These are phyloP conservation scores for Lagenidium giganteum DNA, from an alignment of 352 stramenopile species.

Conservation along the genomic window DNA sequence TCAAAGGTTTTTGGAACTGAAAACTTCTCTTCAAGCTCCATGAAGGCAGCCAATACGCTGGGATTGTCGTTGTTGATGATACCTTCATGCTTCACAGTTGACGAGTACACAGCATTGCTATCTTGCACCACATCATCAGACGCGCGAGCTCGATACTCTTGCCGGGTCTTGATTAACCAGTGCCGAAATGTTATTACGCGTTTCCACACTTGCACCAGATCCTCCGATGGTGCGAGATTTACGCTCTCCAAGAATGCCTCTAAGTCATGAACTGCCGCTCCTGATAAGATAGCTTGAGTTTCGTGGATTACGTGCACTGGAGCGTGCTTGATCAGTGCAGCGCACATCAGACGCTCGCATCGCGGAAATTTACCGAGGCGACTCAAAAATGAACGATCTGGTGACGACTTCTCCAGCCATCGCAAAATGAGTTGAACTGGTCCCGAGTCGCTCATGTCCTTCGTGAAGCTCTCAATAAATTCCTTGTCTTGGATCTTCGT, in stretches of 20 bases:
- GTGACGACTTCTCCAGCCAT: conserved; percentile 71
- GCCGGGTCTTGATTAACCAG: conserved; percentile 77
- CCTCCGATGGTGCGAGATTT: conserved; percentile 64
- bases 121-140: conserved; percentile 25
- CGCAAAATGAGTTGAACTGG: conserved; percentile 52
- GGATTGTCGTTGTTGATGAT: not conserved
- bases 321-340: conserved; percentile 76
- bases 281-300: conserved; percentile 65
- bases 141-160: conserved; percentile 70
- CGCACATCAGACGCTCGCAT: conserved; percentile 67
- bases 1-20: conserved; percentile 64
- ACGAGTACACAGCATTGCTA: not conserved
- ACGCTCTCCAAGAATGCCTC: conserved; percentile 32
- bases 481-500: conserved; percentile 27
- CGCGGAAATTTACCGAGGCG: conserved; percentile 63
- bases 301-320: conserved; percentile 72
- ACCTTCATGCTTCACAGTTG: not conserved
- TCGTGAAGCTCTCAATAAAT: conserved; percentile 53
- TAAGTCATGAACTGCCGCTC: conserved; percentile 19
- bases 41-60: conserved; percentile 4
- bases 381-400: conserved; percentile 76
- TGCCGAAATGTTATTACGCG: conserved; percentile 74
- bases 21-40: conserved; percentile 58
- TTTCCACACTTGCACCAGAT: conserved; percentile 73
- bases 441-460: conserved; percentile 54